Base-by-base conservation (phyloP, 495 filamentous ascomycete species). In the Penicillium herquei region DNA sequence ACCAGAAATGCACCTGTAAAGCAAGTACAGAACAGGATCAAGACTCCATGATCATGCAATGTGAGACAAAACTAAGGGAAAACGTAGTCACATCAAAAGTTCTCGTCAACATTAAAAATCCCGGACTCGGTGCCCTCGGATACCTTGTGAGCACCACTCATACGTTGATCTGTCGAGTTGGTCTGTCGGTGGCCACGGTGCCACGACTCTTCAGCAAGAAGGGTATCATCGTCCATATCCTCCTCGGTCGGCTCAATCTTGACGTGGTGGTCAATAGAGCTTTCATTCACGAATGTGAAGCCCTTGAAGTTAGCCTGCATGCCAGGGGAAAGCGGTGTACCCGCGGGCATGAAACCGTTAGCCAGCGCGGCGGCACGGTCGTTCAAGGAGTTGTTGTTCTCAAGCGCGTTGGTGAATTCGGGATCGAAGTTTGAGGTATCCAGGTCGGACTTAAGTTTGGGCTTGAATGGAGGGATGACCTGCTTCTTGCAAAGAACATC, bases 401-500 rank as follows among this genome's bases (percentile, higher is more conserved):
- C 88, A 34, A 98, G 78, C 7, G 94, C 94, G 58, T 92, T 98
- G 42, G 94, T 98, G 70, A 98, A 98, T 68, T 98, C 95, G 1
- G 94, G 94, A 64, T 98, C 94, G 61, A 98, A 98, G 70, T 98
- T 98, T 16, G 92, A 96, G 3, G 93, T 95, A 66, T 98, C 95
- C 4, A 90, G 90, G 59, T 96, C 91, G 14, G 87, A 92, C 77
- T 94, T 94, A 56, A 98, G 83, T 68, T 94, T 93, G 9, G 94
- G 94, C 77, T 97, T 98, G 80, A 98, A 98, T 0, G 94, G 94
- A 0, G 94, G 94, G n/a, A 92, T 91, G 37, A 96, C 88, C 54
- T 92, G 81, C 75, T 97, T 98, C 74, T 88, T 89, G 48, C 84
- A 74, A 35, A 98, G 79, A 0, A 87, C 84, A 34, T 86, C 82